Evolutionary conservation across 345 rosid species (phyloP), one percentile per base, ranked within the genome.

Genomic region (Corchorus capsularis): DNA sequence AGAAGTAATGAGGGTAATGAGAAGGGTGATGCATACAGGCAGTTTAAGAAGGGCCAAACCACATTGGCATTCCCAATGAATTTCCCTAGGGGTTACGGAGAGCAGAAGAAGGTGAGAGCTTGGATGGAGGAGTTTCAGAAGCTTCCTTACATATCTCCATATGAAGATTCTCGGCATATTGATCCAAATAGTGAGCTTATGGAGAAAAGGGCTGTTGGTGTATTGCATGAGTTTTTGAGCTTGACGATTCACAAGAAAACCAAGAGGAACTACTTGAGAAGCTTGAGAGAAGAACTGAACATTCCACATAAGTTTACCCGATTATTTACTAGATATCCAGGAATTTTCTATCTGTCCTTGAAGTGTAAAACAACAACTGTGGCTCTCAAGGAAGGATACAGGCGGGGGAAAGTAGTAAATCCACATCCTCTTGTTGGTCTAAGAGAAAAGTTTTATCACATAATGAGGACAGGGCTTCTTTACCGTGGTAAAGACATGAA

Each of bases 121-220:
- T 96, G 99, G 98, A 93, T 96, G 99, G 98, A 93, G 19, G 97
- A 93, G 85, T 96, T 93, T 83, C 97, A 93, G 74, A 96, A 92
- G 78, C 86, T 96, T 72, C 98, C 99, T 0, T 96, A 93, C 80
- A 84, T 96, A 69, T 96, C 99, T 13, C 98, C 98, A 0, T 96
- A 96, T 20, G 99, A 93, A 71, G 97, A 93, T 71, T 75, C 93
- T 1, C 80, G 89, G 77, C 85, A 82, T 59, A 88, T 96, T 12
- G 98, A 96, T 50, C 93, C 94, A 0, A 81, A 84, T 6, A 96
- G 97, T 10, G 94, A 96, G 61, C 94, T 96, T 53, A 93, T 96
- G 99, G 97, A 96, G 91, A 96, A 96, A 83, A 85, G 96, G 75
- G 97, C 89, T 17, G 98, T 96, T 32, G 98, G 98, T 50, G 92